Percentiles rank a stretch among this genome's conserved stretches.
phyloP scores from a whole-genome alignment of 2,329 filamentous ascomycete genomes.

The Cercospora sp. region DNA sequence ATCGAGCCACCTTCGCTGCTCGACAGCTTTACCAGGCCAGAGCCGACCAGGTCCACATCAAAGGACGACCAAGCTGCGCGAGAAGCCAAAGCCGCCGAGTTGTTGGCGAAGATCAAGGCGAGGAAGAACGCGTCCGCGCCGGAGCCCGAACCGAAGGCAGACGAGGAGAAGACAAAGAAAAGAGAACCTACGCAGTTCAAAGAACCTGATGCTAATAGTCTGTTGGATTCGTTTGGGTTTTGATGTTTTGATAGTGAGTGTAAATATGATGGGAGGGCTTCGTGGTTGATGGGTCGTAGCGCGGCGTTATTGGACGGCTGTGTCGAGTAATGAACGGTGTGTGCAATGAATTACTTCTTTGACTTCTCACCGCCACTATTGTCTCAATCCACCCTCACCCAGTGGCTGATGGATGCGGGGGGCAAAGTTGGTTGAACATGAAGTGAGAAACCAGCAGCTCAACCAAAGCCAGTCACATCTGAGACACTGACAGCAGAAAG shows the following conservation, averaged over 20 bases:
- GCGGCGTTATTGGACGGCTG: not conserved
- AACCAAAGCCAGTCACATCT: not conserved
- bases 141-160: constrained; percentile 24
- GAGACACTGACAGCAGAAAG: not conserved
- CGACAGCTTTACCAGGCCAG: constrained; percentile 27
- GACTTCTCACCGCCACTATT: not conserved
- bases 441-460: not conserved
- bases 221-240: constrained; percentile 93
- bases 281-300: not conserved
- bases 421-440: not conserved
- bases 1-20: constrained; percentile 28
- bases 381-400: not conserved
- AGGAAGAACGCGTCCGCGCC: constrained; percentile 37
- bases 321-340: not conserved
- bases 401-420: not conserved
- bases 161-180: constrained; percentile 48
- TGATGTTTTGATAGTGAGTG: constrained; percentile 42
- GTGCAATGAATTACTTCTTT: not conserved
- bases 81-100: constrained; percentile 36
- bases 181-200: constrained; percentile 76
- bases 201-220: constrained; percentile 84
- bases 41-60: constrained; percentile 15
- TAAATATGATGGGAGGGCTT: not conserved
- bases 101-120: constrained; percentile 46
- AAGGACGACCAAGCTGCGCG: constrained; percentile 32